These are phyloP conservation scores for Carallia brachiata DNA, from an alignment of 345 rosid genomes.

Conservation along the genomic window DNA sequence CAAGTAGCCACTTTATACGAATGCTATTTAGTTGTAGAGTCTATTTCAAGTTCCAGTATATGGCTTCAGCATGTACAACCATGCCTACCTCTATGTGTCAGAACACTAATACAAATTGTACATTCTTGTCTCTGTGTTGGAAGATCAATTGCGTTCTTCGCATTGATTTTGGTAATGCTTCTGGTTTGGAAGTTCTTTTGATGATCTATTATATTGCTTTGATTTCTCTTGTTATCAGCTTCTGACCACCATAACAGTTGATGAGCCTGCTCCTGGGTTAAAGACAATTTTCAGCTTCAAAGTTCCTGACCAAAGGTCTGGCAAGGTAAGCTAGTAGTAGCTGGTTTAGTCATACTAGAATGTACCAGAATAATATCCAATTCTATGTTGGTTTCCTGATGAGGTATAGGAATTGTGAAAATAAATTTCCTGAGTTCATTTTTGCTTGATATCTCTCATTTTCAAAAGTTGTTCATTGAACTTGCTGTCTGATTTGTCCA, in stretches of 20 bases:
- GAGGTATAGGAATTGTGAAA: neutral
- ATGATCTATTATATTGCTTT: neutral
- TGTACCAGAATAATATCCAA: neutral
- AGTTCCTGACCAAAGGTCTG: slow-evolving; percentile 90
- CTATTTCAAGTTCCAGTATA: too few species aligned
- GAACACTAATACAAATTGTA: too few species aligned
- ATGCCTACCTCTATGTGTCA: too few species aligned
- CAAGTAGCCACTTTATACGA: too few species aligned
- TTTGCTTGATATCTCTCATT: neutral
- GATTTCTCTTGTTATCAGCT: slow-evolving; percentile 43
- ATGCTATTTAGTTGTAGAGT: too few species aligned
- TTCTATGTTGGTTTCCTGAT: neutral
- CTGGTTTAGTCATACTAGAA: neutral
- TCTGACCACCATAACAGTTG: slow-evolving; percentile 65
- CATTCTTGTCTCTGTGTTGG: too few species aligned
- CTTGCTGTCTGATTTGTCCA: neutral
- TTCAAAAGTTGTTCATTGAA: neutral
- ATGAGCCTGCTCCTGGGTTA: slow-evolving; percentile 89
- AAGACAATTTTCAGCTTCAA: slow-evolving; percentile 78
- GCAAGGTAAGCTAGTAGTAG: slow-evolving; percentile 53
- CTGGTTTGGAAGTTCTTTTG: neutral
- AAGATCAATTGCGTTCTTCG: too few species aligned
- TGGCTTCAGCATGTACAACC: too few species aligned
- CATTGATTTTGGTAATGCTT: neutral
- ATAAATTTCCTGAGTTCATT: too few species aligned